These are phyloP conservation scores for Pogostemon cablin DNA, from an alignment of 257 asterid species.

Conservation along the genomic window DNA sequence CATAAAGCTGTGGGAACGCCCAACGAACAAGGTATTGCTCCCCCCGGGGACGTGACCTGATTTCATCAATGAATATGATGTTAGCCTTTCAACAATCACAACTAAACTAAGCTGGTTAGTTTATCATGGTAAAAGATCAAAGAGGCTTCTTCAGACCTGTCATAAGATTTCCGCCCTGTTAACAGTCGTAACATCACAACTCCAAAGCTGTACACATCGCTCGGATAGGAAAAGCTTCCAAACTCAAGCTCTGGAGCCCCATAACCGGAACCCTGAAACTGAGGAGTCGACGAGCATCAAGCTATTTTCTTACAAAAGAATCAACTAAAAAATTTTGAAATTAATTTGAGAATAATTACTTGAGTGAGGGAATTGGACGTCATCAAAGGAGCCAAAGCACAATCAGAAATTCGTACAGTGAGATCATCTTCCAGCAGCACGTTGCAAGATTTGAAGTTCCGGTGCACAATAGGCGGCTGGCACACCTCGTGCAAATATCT, in stretches of 20 bases:
- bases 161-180: constrained; percentile 79
- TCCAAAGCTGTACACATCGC: constrained; percentile 96
- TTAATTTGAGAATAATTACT: constrained; percentile 45
- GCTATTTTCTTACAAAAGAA: not conserved
- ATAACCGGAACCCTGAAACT: constrained; percentile 89
- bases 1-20: constrained; percentile 83
- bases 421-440: constrained; percentile 74
- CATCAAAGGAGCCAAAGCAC: constrained; percentile 77
- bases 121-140: not conserved
- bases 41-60: constrained; percentile 74
- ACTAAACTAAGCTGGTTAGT: not conserved
- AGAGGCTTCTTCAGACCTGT: constrained; percentile 57
- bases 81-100: not conserved
- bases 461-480: constrained; percentile 74
- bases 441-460: constrained; percentile 77
- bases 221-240: constrained; percentile 71
- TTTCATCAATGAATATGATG: not conserved
- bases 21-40: constrained; percentile 85
- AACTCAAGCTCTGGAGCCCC: constrained; percentile 93
- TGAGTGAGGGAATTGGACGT: constrained; percentile 56
- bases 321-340: not conserved
- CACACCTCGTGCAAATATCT: constrained; percentile 91
- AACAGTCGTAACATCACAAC: constrained; percentile 84
- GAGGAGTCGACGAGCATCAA: constrained; percentile 23
- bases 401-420: constrained; percentile 66